Evolutionary conservation across 2,329 filamentous ascomycete species (phyloP), one percentile per base, ranked within the genome.

Genomic region (Microdochium bolleyi): DNA sequence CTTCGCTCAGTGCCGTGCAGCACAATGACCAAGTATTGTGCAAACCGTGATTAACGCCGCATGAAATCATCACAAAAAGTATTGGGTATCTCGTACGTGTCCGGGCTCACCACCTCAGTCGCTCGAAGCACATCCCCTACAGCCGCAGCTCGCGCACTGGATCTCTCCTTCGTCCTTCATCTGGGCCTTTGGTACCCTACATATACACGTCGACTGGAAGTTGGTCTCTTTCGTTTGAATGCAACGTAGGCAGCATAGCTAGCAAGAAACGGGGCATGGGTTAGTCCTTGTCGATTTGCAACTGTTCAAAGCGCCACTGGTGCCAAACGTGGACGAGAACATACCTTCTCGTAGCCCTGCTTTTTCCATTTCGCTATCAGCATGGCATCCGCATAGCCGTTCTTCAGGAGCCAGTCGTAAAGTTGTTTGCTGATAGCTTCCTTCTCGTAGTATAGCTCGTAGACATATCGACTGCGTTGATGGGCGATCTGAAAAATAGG

Each of bases 341-440:
- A 51, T 69, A 89, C 89, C 84, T 97, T 96, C 72, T 99, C 94
- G 65, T 99, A 99, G 16, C 94, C 94, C 64, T 95, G 88, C 76
- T 99, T 99, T 83, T 99, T 99, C 94, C 94, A 99, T 75, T 99
- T 99, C 14, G 94, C 94, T 66, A 99, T 97, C 65, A 99, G 75
- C 75, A 92, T 94, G 48, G 89, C 84, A 71, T 99, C 94, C 4
- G 92, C 94, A 68, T 99, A 97, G 50, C 86, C 85, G 67, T 99
- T 96, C 80, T 99, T 99, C 55, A 99, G 75, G 58, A 97, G 75
- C 86, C 89, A 99, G 61, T 97, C 94, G 71, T 99, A 99, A 21
- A 99, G 77, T 70, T 86, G 78, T 73, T 88, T 92, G 70, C 83
- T 88, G 68, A 99, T 97, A 51, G 92, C 92, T 72, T 96, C 89